phyloP scores from a whole-genome alignment of 345 rosid genomes.

The Rhizophora apiculata region DNA sequence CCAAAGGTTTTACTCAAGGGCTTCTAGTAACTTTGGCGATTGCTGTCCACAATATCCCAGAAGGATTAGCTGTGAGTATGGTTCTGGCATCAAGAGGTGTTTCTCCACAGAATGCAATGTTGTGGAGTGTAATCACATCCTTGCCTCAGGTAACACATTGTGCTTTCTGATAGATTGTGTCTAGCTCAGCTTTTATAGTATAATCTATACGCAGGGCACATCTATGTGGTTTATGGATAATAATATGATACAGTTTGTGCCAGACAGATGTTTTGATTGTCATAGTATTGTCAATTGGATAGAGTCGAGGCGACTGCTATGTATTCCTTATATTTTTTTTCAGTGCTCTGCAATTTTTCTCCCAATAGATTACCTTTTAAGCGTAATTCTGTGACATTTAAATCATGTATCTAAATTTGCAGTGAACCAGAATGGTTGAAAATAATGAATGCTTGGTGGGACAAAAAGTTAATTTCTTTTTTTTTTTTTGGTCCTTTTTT shows the following conservation, averaged over 20 bases:
- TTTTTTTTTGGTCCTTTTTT: neutral
- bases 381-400: too few species aligned
- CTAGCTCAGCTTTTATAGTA: neutral
- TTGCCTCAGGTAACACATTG: slow-evolving; percentile 74
- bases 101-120: slow-evolving; percentile 98
- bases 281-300: too few species aligned
- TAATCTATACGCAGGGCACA: neutral
- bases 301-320: too few species aligned
- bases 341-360: too few species aligned
- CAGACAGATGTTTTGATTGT: too few species aligned
- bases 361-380: too few species aligned
- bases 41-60: slow-evolving; percentile 97
- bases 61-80: slow-evolving; percentile 99
- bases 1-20: slow-evolving; percentile 95
- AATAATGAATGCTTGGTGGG: too few species aligned
- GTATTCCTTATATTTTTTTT: too few species aligned
- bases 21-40: slow-evolving; percentile 96
- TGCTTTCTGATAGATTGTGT: neutral
- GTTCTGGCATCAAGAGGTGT: slow-evolving; percentile 97
- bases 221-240: neutral
- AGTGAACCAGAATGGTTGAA: too few species aligned
- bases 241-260: too few species aligned
- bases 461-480: too few species aligned
- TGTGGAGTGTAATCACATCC: slow-evolving; percentile 98
- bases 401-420: too few species aligned